Conservation (phyloP, 1,284 basidiomycete species). For the Rhodotorula sp. region DNA sequence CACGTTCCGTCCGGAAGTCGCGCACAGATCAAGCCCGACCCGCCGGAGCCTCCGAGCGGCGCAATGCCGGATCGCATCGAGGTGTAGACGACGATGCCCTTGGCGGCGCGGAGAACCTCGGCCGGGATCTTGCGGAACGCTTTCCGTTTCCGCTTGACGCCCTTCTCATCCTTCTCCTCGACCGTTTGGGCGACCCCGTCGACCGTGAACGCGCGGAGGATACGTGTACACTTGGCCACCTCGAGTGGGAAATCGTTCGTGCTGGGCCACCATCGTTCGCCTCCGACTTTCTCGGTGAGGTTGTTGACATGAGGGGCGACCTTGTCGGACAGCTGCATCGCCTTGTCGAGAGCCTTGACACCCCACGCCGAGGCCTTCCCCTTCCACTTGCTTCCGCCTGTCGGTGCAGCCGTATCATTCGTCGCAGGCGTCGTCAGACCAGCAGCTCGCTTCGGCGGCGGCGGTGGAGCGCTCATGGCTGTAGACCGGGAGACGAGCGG, state of each 20-base stretch:
- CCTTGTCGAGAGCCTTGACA: slow-evolving; percentile 20
- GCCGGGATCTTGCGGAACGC: slow-evolving; percentile 57
- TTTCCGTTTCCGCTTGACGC: slow-evolving; percentile 47
- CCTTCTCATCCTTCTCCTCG: slow-evolving; percentile 27
- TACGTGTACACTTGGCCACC: slow-evolving; percentile 51
- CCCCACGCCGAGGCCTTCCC: slow-evolving; percentile 14
- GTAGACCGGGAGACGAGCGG: background rate
- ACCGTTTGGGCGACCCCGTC: slow-evolving; percentile 45
- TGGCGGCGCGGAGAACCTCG: slow-evolving; percentile 51
- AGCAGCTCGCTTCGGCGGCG: background rate
- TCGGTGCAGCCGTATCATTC: background rate
- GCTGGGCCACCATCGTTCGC: slow-evolving; percentile 56
- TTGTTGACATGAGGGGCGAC: slow-evolving; percentile 18
- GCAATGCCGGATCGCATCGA: slow-evolving; percentile 50
- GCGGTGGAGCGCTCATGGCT: background rate
- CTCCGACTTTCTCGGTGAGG: slow-evolving; percentile 45
- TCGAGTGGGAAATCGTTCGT: slow-evolving; percentile 53
- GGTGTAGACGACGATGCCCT: slow-evolving; percentile 40
- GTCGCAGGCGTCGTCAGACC: background rate
- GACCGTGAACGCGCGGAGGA: slow-evolving; percentile 53
- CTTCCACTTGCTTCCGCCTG: slow-evolving; percentile 12
- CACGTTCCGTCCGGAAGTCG: slow-evolving; percentile 53
- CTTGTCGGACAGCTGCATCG: slow-evolving; percentile 15
- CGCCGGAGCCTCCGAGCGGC: slow-evolving; percentile 57
- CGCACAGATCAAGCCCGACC: slow-evolving; percentile 53